Evolutionary conservation across 2,329 filamentous ascomycete genomes (phyloP).

Genomic region (Fusarium chaquense): DNA sequence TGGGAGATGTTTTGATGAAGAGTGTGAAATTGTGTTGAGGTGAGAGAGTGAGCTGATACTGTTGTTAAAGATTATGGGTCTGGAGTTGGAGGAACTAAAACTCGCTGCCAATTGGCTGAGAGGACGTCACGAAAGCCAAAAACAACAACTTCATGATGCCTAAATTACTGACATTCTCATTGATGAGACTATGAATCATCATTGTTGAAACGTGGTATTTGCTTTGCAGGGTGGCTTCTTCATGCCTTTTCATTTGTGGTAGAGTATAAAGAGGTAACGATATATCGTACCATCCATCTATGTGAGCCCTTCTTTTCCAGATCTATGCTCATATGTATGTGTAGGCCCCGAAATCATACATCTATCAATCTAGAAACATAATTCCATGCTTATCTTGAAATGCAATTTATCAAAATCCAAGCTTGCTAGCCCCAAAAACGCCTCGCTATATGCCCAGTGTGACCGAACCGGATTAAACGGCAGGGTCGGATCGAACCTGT

Average conservation of each 20-base stretch:
- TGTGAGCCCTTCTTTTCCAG: constrained; percentile 11
- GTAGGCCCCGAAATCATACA: neutral
- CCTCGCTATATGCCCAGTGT: constrained; percentile 43
- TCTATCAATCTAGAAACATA: constrained; percentile 6
- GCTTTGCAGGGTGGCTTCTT: constrained; percentile 10
- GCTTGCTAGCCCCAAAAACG: constrained; percentile 37
- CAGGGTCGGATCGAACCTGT: constrained; percentile 24
- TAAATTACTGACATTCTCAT: constrained; percentile 21
- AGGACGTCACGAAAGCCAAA: constrained; percentile 14
- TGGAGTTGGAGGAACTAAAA: constrained; percentile 5
- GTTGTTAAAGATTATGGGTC: constrained; percentile 13
- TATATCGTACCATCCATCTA: constrained; percentile 7
- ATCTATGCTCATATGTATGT: constrained; percentile 8
- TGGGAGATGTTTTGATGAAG: neutral
- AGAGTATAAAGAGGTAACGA: constrained; percentile 27
- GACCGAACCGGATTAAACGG: constrained; percentile 29
- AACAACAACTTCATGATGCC: constrained; percentile 34
- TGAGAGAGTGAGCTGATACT: neutral
- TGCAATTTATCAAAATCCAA: constrained; percentile 25
- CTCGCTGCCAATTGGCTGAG: constrained; percentile 37
- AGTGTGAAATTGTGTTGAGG: neutral
- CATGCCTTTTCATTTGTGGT: constrained; percentile 17
- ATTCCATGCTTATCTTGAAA: neutral
- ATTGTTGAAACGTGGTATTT: neutral
- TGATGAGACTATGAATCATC: neutral